A percentile compares a stretch with the other conserved stretches of the same genome.
phyloP scores from a whole-genome alignment of 805 yeast genomes.

The Cyberlindnera americana region DNA sequence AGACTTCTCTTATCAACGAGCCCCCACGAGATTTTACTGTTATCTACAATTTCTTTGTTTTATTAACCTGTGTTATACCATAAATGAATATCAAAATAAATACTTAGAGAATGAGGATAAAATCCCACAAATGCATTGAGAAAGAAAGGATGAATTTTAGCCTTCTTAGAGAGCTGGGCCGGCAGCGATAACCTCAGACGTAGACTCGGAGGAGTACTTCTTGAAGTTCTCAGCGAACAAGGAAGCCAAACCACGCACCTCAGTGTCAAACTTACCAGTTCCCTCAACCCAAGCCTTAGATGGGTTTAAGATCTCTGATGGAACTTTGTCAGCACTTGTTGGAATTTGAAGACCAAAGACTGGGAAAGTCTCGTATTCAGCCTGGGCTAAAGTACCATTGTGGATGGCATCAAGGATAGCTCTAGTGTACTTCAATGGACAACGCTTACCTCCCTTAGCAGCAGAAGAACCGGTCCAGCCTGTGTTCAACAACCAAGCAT shows the following conservation, averaged over 20 bases:
- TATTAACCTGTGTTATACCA: neutral
- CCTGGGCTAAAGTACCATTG: slow-evolving; percentile 79
- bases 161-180: slow-evolving; percentile 55
- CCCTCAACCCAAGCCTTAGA: slow-evolving; percentile 73
- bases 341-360: slow-evolving; percentile 88
- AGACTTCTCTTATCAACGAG: too few species aligned
- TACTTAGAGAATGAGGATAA: neutral
- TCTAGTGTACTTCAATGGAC: slow-evolving; percentile 96
- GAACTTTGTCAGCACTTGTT: slow-evolving; percentile 70
- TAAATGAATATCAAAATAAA: slow-evolving; percentile 7
- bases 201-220: slow-evolving; percentile 78
- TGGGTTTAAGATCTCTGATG: slow-evolving; percentile 82
- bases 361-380: slow-evolving; percentile 79
- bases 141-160: neutral
- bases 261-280: slow-evolving; percentile 44
- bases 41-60: too few species aligned
- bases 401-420: slow-evolving; percentile 94
- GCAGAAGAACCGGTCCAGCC: slow-evolving; percentile 98
- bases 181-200: slow-evolving; percentile 85
- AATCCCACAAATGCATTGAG: neutral
- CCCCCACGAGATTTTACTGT: neutral
- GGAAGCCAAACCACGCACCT: slow-evolving; percentile 64
- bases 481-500: slow-evolving; percentile 95
- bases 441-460: slow-evolving; percentile 91
- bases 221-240: slow-evolving; percentile 84